phyloP scores from a whole-genome alignment of 306 rosid species.

The Rosa lucieae region DNA sequence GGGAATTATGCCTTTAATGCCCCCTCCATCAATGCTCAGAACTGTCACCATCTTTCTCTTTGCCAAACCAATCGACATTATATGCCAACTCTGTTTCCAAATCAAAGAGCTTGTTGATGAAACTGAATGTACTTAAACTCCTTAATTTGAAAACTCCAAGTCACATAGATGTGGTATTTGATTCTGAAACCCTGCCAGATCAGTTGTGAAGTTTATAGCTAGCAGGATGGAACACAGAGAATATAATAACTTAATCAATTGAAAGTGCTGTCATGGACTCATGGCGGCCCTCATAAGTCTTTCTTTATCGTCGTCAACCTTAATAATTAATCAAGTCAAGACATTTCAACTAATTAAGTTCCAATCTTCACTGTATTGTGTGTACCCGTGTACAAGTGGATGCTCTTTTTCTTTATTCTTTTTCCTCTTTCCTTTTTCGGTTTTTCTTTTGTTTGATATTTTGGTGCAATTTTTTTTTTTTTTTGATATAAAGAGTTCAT shows the following conservation, averaged over 20 bases:
- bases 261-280: not conserved
- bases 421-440: not conserved
- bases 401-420: not conserved
- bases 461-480: not conserved
- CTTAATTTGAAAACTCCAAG: not conserved
- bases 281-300: not conserved
- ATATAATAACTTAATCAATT: not conserved
- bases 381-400: not conserved
- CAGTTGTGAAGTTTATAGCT: not conserved
- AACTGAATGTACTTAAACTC: not conserved
- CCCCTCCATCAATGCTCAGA: constrained; percentile 45
- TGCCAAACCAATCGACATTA: not conserved
- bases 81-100: not conserved
- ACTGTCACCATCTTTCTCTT: constrained; percentile 31
- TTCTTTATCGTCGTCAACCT: not conserved
- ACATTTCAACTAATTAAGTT: not conserved
- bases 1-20: constrained; percentile 43
- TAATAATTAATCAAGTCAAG: not conserved
- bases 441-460: not conserved
- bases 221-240: not conserved
- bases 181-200: not conserved
- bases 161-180: not conserved
- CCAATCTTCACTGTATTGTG: not conserved
- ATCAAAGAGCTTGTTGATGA: not conserved
- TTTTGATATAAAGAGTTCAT: too few relatives aligned